phyloP scores from a whole-genome alignment of 106 monocot genomes.

The Xerophyta viscosa region DNA sequence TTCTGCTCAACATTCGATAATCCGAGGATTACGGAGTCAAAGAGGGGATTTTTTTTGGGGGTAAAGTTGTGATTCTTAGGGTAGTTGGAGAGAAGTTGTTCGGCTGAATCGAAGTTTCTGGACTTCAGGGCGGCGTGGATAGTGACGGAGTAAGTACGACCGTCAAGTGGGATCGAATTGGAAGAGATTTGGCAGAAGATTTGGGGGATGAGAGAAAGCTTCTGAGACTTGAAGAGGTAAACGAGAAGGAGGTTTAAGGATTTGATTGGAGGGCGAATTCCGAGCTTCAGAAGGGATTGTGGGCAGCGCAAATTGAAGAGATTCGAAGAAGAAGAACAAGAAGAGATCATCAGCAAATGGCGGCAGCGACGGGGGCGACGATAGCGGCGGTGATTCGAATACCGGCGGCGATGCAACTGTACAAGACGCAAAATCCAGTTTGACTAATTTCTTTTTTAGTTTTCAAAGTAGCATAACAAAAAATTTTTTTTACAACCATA shows the following conservation, averaged over 20 bases:
- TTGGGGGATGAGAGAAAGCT: constrained; percentile 29
- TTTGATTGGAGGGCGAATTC: constrained; percentile 25
- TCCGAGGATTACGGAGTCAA: constrained; percentile 36
- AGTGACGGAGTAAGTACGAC: constrained; percentile 24
- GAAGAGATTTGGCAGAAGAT: constrained; percentile 49
- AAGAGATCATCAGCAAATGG: no score
- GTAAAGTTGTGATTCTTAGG: constrained; percentile 15
- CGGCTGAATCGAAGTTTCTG: constrained; percentile 30
- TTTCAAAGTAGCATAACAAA: no score
- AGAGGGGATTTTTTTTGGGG: constrained; percentile 22
- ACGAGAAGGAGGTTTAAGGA: constrained; percentile 45
- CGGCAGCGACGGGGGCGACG: no score
- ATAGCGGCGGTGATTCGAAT: no score
- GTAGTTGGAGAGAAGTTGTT: constrained; percentile 17
- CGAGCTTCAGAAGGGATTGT: constrained; percentile 40
- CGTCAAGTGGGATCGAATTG: constrained; percentile 22
- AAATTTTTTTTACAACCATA: no score
- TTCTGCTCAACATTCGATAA: constrained; percentile 36
- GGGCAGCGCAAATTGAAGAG: constrained; percentile 2
- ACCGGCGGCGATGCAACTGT: no score
- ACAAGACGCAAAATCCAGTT: no score
- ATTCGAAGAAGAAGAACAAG: not conserved
- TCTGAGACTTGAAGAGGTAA: constrained; percentile 31
- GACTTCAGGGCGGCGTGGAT: constrained; percentile 36
- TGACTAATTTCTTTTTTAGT: no score